Conservation (phyloP, 768 basidiomycete genomes). For the Lentinus tigrinus region DNA sequence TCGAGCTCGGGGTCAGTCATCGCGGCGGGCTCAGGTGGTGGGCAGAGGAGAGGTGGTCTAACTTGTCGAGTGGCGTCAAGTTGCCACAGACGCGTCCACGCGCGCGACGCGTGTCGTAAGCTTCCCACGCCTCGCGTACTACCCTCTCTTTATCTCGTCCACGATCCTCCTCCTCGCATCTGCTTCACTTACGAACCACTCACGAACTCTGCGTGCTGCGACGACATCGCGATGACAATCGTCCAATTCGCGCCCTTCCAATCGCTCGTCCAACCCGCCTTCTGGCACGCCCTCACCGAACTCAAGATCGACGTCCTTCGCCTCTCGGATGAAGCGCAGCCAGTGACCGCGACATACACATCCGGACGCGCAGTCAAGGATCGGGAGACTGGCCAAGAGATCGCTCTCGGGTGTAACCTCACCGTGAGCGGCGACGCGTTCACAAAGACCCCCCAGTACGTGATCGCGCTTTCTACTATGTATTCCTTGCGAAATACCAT, state of each 20-base stretch:
- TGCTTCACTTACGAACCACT: background rate
- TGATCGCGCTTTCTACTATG: too few relatives aligned
- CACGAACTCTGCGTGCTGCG: background rate
- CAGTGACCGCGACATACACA: conserved; percentile 66
- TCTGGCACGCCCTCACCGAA: conserved; percentile 88
- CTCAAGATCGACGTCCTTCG: conserved; percentile 90
- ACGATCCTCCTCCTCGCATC: background rate
- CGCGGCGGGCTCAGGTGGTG: background rate
- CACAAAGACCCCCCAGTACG: conserved; percentile 45
- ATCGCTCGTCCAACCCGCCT: conserved; percentile 83
- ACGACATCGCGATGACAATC: conserved; percentile 40
- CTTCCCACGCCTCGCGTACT: background rate
- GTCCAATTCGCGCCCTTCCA: conserved; percentile 90
- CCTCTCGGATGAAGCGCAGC: conserved; percentile 69
- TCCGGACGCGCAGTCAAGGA: conserved; percentile 73
- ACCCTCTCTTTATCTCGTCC: background rate
- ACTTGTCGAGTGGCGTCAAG: too few relatives aligned
- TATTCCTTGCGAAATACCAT: too few relatives aligned
- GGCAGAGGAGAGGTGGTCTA: background rate
- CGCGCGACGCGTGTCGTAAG: background rate
- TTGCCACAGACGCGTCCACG: background rate
- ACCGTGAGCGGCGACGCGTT: conserved; percentile 68
- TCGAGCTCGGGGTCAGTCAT: background rate
- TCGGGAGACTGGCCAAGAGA: conserved; percentile 69
- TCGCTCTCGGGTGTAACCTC: conserved; percentile 70